Base-by-base conservation (phyloP, 1,284 basidiomycete species). In the Anthracocystis walkeri region DNA sequence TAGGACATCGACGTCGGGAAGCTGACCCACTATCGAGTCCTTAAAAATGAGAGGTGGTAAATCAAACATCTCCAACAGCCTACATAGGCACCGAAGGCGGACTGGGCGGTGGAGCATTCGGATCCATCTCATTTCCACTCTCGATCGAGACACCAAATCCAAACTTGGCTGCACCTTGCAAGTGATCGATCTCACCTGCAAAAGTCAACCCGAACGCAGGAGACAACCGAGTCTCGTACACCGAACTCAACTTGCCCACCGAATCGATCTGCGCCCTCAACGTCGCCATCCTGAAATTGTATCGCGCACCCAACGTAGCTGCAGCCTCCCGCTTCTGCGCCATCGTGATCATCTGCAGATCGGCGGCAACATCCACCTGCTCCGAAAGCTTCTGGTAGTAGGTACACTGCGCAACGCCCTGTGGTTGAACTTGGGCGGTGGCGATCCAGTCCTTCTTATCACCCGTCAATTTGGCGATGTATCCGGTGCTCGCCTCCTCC, bases 311-410 rank as follows among this genome's bases (percentile, higher is more conserved):
- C 21, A 98, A 86, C 21, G 95, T 97, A 14, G 95, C 93, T 53
- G 95, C 87, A 8, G 96, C 96, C 83, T 97, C 95, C 80, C 97
- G 89, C 63, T 84, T 84, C 85, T 93, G 91, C 21, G 87, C 87
- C 52, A 85, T 85, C 10, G 66, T 69, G 68, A 95, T 89, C 63
- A 96, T 87, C 85, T 95, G 91, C 75, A 99, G 87, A 83, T 99
- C 96, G 38, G 94, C 94, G 16, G 93, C 97, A n/a, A 96, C 94
- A 67, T 99, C 96, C n/a, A 99, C 93, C 87, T 96, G 95, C 66
- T 97, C 94, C 86, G 91, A 92, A 63, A 99, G 87, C 85, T 93
- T 93, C 79, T 98, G 95, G 93, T 93, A 98, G 87, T 99, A 99
- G 16, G 94, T 96, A 46, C 94, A 90, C 86, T 95, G 93, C 40